Conservation (phyloP, 2,329 filamentous ascomycete species). For the Neofusicoccum sp. region DNA sequence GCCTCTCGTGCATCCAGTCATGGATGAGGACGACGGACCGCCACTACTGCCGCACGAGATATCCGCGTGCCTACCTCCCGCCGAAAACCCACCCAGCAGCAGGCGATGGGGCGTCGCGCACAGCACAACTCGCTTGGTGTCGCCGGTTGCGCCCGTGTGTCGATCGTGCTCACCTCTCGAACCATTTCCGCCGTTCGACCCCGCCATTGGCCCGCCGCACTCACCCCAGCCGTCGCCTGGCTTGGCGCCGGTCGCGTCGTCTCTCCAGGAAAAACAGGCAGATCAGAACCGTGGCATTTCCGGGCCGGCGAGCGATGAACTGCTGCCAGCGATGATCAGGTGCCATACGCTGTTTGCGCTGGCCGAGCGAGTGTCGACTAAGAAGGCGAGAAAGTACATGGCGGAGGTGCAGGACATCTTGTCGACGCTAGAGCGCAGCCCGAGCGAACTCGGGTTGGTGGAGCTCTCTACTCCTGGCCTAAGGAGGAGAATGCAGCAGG, state of each 20-base stretch:
- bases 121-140: background rate
- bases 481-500: background rate
- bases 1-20: background rate
- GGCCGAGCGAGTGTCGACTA: background rate
- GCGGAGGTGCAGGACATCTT: background rate
- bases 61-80: background rate
- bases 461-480: background rate
- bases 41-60: slow-evolving; percentile 6
- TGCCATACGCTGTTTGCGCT: background rate
- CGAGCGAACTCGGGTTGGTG: background rate
- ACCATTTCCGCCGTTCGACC: slow-evolving; percentile 4
- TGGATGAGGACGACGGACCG: background rate
- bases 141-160: background rate
- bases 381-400: background rate
- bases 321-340: background rate
- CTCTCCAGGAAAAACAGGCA: too few species aligned
- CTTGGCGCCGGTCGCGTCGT: background rate
- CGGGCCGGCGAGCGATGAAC: background rate
- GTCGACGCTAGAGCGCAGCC: background rate
- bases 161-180: background rate
- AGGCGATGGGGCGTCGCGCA: background rate
- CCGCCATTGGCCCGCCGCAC: background rate
- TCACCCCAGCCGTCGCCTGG: background rate
- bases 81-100: background rate
- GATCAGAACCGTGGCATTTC: too few species aligned